Conservation (phyloP, 495 filamentous ascomycete species). For the Penicillium steckii region DNA sequence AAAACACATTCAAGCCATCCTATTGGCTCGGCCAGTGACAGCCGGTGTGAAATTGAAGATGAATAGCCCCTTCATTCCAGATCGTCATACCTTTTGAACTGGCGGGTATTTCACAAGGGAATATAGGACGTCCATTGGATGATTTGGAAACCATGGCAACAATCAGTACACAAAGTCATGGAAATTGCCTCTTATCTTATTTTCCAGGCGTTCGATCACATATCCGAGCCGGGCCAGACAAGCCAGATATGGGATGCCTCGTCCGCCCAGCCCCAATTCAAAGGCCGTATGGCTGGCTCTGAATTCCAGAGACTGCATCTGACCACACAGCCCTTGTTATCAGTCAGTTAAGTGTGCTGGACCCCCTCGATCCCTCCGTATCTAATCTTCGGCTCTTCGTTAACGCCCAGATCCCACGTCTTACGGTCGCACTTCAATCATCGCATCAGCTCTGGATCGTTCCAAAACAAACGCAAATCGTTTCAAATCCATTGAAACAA, state of each 20-base stretch:
- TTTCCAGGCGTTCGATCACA: background rate
- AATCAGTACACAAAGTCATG: no score
- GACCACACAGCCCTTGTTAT: conserved; percentile 5
- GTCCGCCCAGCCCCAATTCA: conserved; percentile 3
- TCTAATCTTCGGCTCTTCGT: background rate
- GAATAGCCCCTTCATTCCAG: conserved; percentile 16
- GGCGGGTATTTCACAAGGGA: conserved; percentile 4
- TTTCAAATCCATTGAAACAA: background rate
- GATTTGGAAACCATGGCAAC: conserved; percentile 1
- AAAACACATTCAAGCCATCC: background rate
- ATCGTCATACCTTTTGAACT: conserved; percentile 15
- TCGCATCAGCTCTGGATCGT: no score
- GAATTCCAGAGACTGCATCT: conserved; percentile 16
- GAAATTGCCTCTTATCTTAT: background rate
- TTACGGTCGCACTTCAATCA: background rate
- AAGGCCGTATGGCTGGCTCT: background rate
- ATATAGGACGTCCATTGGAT: background rate
- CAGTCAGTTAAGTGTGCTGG: conserved; percentile 14
- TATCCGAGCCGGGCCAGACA: conserved; percentile 2
- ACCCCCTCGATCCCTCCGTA: background rate
- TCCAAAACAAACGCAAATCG: no score
- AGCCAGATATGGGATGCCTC: conserved; percentile 5
- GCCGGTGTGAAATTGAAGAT: background rate
- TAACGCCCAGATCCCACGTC: background rate
- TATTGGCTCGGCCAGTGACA: conserved; percentile 2